Conservation (phyloP, 75 land plant genomes). For the Sequoiadendron giganteum region DNA sequence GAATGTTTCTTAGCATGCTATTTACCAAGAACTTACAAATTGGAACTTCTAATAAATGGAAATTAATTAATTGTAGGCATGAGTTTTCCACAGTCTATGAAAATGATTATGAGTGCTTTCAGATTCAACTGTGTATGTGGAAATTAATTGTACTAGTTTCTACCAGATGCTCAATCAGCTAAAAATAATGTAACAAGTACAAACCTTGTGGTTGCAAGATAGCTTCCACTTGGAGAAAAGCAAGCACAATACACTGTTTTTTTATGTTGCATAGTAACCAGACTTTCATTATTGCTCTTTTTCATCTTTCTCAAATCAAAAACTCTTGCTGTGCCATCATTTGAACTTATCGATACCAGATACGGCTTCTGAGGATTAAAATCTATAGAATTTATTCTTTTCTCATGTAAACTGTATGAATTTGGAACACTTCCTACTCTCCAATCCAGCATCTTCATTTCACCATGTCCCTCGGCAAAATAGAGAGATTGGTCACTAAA, state of each 20-base stretch:
- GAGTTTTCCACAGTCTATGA: no score
- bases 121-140: no score
- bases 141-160: no score
- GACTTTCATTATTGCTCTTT: slow-evolving; percentile 10
- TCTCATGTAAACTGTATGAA: slow-evolving; percentile 41
- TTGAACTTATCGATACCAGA: slow-evolving; percentile 63
- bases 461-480: slow-evolving; percentile 59
- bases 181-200: not conserved
- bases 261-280: slow-evolving; percentile 37
- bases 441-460: slow-evolving; percentile 49
- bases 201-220: slow-evolving; percentile 78
- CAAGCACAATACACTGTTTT: slow-evolving; percentile 69
- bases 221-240: slow-evolving; percentile 79
- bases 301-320: slow-evolving; percentile 73
- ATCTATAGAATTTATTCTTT: slow-evolving; percentile 66
- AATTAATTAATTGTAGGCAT: no score
- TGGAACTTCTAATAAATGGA: no score
- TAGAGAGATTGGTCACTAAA: slow-evolving; percentile 26
- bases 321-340: slow-evolving; percentile 65
- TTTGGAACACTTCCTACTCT: slow-evolving; percentile 28
- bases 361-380: slow-evolving; percentile 37
- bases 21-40: no score
- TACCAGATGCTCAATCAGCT: no score
- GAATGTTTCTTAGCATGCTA: no score
- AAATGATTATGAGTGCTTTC: no score